Percentiles rank a stretch among this genome's conserved stretches.
Evolutionary conservation across 495 filamentous ascomycete species (phyloP).

Genomic region (Immersiella caudata): DNA sequence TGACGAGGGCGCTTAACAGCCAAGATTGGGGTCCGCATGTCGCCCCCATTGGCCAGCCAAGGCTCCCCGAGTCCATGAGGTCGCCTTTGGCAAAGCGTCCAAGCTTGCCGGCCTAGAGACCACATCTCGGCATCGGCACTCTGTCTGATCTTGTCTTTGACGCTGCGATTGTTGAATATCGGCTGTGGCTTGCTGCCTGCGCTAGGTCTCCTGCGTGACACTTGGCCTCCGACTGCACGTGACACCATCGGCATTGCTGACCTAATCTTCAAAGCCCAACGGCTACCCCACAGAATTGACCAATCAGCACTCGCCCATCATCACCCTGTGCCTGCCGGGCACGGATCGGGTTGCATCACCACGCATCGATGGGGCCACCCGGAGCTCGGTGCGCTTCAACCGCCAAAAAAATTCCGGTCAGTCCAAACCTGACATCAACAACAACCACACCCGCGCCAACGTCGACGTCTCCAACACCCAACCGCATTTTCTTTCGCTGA

Average conservation of each 20-base stretch:
- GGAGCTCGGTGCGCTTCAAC: conserved; percentile 16
- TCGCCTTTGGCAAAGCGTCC: not conserved
- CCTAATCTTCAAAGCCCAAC: not conserved
- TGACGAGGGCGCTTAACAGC: conserved; percentile 36
- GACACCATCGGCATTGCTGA: not conserved
- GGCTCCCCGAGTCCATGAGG: conserved; percentile 5
- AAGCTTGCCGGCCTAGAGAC: not conserved
- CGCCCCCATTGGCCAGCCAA: conserved; percentile 28
- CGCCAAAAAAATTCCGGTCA: conserved; percentile 23
- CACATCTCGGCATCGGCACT: conserved; percentile 18
- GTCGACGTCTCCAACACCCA: conserved; percentile 14
- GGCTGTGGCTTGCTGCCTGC: not conserved
- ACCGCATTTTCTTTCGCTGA: not conserved
- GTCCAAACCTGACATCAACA: conserved; percentile 20
- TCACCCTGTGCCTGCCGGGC: conserved; percentile 1
- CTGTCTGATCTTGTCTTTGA: not conserved
- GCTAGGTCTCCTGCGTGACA: not conserved
- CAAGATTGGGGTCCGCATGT: not conserved
- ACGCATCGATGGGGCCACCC: conserved; percentile 14
- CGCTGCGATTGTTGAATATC: not conserved
- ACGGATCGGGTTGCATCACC: conserved; percentile 21
- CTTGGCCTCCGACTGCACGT: not conserved
- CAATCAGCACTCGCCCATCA: conserved; percentile 3
- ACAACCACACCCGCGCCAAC: conserved; percentile 8
- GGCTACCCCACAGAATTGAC: conserved; percentile 4